Percentiles rank a stretch among this genome's conserved stretches.
These are phyloP conservation scores for Primulina eburnea DNA, from an alignment of 257 asterid genomes.

Conservation along the genomic window DNA sequence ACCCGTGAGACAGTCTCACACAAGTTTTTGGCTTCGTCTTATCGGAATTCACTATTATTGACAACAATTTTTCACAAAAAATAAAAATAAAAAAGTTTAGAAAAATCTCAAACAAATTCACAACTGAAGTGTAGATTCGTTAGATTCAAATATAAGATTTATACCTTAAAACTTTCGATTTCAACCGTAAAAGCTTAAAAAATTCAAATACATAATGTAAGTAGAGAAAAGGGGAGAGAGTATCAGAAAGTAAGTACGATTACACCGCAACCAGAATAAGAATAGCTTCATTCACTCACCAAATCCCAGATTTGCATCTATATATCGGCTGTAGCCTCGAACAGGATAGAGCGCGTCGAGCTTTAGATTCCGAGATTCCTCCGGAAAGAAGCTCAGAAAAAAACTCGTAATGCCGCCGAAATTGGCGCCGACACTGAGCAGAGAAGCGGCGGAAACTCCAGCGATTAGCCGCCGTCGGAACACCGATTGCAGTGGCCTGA, in stretches of 20 bases:
- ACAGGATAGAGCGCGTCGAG: slow-evolving; percentile 79
- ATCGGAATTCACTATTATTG: too few relatives aligned
- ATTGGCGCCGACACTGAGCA: slow-evolving; percentile 71
- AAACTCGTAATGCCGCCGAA: slow-evolving; percentile 74
- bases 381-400: slow-evolving; percentile 72
- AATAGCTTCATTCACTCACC: slow-evolving; percentile 45
- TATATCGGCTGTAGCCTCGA: slow-evolving; percentile 64
- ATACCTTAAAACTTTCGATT: too few relatives aligned
- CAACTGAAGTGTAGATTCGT: too few relatives aligned
- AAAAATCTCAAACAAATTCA: too few relatives aligned
- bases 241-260: neutral
- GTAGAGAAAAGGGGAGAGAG: too few relatives aligned
- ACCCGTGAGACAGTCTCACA: too few relatives aligned
- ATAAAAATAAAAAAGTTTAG: too few relatives aligned
- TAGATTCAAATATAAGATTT: too few relatives aligned
- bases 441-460: slow-evolving; percentile 63
- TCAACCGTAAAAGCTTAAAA: too few relatives aligned
- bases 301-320: slow-evolving; percentile 61
- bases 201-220: too few relatives aligned
- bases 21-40: too few relatives aligned
- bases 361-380: slow-evolving; percentile 61
- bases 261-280: neutral
- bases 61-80: too few relatives aligned
- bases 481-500: slow-evolving; percentile 57
- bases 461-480: slow-evolving; percentile 66